Evolutionary conservation across 129 eudicot genomes (phyloP), one percentile per base, ranked within the genome.

Genomic region (Kitagawia praeruptora): DNA sequence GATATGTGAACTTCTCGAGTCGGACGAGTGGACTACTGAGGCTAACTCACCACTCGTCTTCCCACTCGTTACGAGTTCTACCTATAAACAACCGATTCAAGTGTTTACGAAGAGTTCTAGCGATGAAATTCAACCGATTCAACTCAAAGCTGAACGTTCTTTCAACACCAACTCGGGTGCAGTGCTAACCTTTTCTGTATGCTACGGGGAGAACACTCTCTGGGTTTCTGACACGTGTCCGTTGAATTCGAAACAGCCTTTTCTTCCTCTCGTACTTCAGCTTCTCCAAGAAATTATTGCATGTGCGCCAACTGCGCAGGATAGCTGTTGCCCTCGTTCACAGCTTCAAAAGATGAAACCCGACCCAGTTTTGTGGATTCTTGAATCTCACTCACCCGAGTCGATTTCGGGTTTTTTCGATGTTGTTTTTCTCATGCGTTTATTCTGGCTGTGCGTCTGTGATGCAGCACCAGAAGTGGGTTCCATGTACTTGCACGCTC

Each of bases 161-260:
- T 82, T 81, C 54, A 83, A 80, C 9, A 77, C 89, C 15, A 76
- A 81, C 85, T 75, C 85, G 0, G 87, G 82, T 53, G 83, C 61
- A n/a, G 81, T 76, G 41, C 76, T 86, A 5, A 86, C 85, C 66
- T 87, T 95, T 81, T 92, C 92, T 7, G 78, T 94, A 8, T 83
- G 82, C 23, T 75, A 75, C 1, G 77, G 80, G 31, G 78, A 87
- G 66, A 85, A 86, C 70, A 77, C 87, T 8, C 82, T 95, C 38
- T 95, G 97, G 98, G 85, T 82, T 54, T 95, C 98, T 14, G 91
- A 90, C 80, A 85, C 94, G 77, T 95, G 96, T 85, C 89, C 83
- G 16, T 80, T 95, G 5, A 54, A 87, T 42, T 85, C 96, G 0
- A 83, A 90, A 34, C 80, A 88, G n/a, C 96, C 98, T 2, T 95